Evolutionary conservation across 495 filamentous ascomycete species (phyloP).

Genomic region (Collariella sp.): DNA sequence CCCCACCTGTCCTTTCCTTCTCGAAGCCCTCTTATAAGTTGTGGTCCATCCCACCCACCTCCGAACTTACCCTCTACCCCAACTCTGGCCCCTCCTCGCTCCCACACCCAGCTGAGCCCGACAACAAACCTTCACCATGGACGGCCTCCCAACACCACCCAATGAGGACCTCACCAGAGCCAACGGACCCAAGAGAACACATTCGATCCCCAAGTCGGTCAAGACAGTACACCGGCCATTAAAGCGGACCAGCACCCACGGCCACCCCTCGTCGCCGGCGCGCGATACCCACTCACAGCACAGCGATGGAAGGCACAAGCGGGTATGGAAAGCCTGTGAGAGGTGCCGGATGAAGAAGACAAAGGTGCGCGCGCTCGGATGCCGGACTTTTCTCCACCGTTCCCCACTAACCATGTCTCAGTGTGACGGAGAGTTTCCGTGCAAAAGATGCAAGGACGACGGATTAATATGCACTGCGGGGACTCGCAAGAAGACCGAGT

Average conservation of each 20-base stretch:
- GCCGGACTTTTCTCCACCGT: background rate
- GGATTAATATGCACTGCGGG: constrained; percentile 50
- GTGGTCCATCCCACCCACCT: background rate
- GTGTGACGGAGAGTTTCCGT: constrained; percentile 61
- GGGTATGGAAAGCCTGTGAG: constrained; percentile 65
- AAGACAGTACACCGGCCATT: constrained; percentile 23
- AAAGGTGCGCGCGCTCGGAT: constrained; percentile 39
- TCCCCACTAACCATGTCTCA: constrained; percentile 16
- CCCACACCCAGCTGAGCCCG: too few species aligned
- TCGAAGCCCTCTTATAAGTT: constrained; percentile 6
- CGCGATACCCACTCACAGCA: constrained; percentile 24
- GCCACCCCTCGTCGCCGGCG: constrained; percentile 22
- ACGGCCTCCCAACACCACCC: constrained; percentile 39
- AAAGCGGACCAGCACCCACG: constrained; percentile 26
- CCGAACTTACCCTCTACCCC: background rate
- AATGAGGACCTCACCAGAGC: constrained; percentile 35
- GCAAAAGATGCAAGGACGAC: constrained; percentile 58
- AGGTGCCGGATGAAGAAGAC: constrained; percentile 65
- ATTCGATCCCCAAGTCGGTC: constrained; percentile 22
- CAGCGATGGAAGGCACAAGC: constrained; percentile 47
- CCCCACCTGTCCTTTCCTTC: too few species aligned
- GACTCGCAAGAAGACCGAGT: constrained; percentile 50
- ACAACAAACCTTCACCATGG: constrained; percentile 28
- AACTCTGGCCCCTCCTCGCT: background rate
- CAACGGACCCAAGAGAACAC: constrained; percentile 18